Conservation (phyloP, 371 early-diverging fungal species). For the Apophysomyces elegans region DNA sequence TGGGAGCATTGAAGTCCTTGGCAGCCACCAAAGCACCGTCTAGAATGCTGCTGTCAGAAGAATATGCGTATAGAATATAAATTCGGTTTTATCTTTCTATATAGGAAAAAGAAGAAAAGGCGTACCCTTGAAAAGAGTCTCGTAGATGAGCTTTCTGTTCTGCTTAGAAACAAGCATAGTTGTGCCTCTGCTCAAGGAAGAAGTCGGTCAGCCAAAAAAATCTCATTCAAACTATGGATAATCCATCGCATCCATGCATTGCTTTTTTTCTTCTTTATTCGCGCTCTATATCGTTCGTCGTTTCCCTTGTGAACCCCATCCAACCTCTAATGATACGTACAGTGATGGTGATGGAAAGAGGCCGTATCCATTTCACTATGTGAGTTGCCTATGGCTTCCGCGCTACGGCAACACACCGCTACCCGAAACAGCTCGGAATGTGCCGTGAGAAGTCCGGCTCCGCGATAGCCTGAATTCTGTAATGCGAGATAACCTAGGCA, state of each 20-base stretch:
- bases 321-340: background rate
- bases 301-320: background rate
- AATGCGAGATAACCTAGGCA: background rate
- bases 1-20: slow-evolving; percentile 96
- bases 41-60: slow-evolving; percentile 21
- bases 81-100: background rate
- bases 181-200: slow-evolving; percentile 2
- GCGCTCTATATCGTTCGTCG: background rate
- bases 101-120: background rate
- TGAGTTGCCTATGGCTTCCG: background rate
- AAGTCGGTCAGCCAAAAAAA: background rate
- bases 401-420: background rate
- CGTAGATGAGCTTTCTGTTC: slow-evolving; percentile 94
- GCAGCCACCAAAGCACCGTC: slow-evolving; percentile 98
- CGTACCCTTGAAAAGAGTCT: slow-evolving; percentile 85
- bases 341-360: slow-evolving; percentile 5
- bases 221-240: background rate
- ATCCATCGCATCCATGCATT: slow-evolving; percentile 1
- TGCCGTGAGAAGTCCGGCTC: background rate
- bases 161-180: slow-evolving; percentile 92
- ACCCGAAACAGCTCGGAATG: background rate
- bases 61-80: background rate
- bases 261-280: background rate
- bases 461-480: background rate
- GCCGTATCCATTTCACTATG: background rate